These are phyloP conservation scores for Moniliophthora roreri DNA, from an alignment of 1,284 basidiomycete species.

Conservation along the genomic window DNA sequence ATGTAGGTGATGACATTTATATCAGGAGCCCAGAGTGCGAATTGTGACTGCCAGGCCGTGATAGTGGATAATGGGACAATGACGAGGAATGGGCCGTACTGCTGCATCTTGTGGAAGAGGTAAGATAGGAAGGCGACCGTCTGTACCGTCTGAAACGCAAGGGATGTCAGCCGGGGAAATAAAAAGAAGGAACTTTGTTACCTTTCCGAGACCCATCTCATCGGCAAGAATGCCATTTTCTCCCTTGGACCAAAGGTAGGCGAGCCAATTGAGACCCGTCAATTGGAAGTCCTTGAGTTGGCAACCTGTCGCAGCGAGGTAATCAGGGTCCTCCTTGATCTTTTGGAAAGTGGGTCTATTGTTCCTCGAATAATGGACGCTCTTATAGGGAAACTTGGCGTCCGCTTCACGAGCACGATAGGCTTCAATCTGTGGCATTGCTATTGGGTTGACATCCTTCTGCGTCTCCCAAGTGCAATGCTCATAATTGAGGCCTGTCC, in stretches of 20 bases:
- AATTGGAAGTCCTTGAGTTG: constrained; percentile 97
- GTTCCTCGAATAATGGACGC: constrained; percentile 65
- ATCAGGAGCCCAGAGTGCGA: constrained; percentile 94
- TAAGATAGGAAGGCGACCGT: constrained; percentile 95
- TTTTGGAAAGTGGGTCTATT: constrained; percentile 83
- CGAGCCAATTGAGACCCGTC: constrained; percentile 97
- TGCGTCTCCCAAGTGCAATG: constrained; percentile 96
- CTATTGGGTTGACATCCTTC: constrained; percentile 77
- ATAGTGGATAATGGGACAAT: constrained; percentile 98
- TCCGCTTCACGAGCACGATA: constrained; percentile 81
- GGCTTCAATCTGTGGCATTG: constrained; percentile 76
- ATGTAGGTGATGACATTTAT: constrained; percentile 98
- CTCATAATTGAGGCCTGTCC: constrained; percentile 92
- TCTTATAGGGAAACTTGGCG: constrained; percentile 86
- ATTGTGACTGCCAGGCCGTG: constrained; percentile 97
- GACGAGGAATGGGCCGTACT: constrained; percentile 97
- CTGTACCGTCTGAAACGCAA: constrained; percentile 76
- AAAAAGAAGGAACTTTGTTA: constrained; percentile 25
- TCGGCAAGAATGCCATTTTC: constrained; percentile 98
- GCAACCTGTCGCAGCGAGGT: constrained; percentile 78
- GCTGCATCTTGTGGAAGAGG: constrained; percentile 90
- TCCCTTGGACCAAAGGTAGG: constrained; percentile 92
- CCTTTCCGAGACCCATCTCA: constrained; percentile 99
- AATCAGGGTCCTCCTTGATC: constrained; percentile 89
- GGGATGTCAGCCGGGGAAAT: constrained; percentile 8